Evolutionary conservation across 257 asterid genomes (phyloP), one percentile per base, ranked within the genome.

Genomic region (Fraxinus anomala): DNA sequence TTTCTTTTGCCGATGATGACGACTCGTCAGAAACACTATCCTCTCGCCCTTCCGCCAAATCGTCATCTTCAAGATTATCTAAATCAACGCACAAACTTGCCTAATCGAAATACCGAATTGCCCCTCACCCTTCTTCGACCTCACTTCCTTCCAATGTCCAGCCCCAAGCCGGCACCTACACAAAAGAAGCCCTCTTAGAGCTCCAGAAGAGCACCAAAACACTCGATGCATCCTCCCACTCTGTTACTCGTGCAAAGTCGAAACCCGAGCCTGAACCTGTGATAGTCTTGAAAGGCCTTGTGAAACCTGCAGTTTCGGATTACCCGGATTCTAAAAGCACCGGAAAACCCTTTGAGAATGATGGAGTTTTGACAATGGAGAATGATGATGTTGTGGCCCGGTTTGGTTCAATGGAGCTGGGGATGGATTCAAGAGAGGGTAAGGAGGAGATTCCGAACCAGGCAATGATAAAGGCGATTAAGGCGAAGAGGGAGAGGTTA

Each of bases 151-250:
- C 98, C 71, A 93, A 93, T 82, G 97, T 93, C 66, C 97, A 89
- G 82, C 99, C 99, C 21, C 97, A 91, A 81, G 97, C 99, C 1
- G 99, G 99, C 3, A 78, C 87, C 71, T 96, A 96, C 81, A 93
- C 98, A 4, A 91, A 89, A 76, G 99, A 96, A 87, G 93, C 97
- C 14, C 91, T 96, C 11, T 80, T 91, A 28, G 99, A 96, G 92
- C 99, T 96, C 83, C 98, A 96, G 89, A 96, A 91, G 87, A 96
- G 94, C 47, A 93, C 99, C 16, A 89, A 84, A 80, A 89, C 92
- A 81, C 89, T 96, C 16, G 88, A 93, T 16, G 87, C 92, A 4
- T 82, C 99, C 21, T 76, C 90, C 16, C 88, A 85, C 44, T 59
- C 86, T 5, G 33, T 63, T 63, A 61, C 92, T 61, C 89, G 89